Evolutionary conservation across 228 moss, liverwort and hornwort genomes (phyloP), one percentile per base, ranked within the genome.

Genomic region (Sphagnum magellanicum): DNA sequence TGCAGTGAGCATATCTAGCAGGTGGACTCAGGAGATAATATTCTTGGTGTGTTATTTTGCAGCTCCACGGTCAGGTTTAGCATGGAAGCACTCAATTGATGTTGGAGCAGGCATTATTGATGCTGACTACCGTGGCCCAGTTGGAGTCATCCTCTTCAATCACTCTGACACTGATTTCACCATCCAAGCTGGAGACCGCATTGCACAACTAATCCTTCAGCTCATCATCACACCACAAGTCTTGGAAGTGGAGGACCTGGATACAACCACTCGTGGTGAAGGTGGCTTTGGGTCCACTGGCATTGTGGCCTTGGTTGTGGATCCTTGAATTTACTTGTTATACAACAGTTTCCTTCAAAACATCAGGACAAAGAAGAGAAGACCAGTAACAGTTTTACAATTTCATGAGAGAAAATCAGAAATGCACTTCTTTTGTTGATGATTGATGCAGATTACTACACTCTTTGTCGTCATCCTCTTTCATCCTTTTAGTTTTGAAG

Each of bases 231-330:
- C 88, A 53, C 94, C 94, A 0, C 75, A 88, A 46, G 92, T 94
- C 0, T 14, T 87, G 46, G 90, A 88, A 70, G 88, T 94, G 0
- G 80, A 85, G 4, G 87, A 88, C 66, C 78, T 94, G 67, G 91
- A 87, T 4, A 69, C 69, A 15, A 94, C 90, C 5, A 67, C 49
- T 0, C 86, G 94, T 65, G 92, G 94, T 16, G 82, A 70, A 51
- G 92, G 88, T 14, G 94, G 94, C 32, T 94, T 94, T 5, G 94
- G 92, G 11, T 94, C 94, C 16, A 94, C 94, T 0, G 94, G 94
- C 10, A 67, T 94, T 15, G 10, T n/a, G 8, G 76, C 75, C 4
- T 79, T 78, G 9, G 68, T 83, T 16, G 73, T 81, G 17, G 80
- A 83, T 64, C 5, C 4, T 48, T 64, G 48, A 49, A 49, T 8